Base-by-base conservation (phyloP, 257 asterid species). In the Eucommia ulmoides region DNA sequence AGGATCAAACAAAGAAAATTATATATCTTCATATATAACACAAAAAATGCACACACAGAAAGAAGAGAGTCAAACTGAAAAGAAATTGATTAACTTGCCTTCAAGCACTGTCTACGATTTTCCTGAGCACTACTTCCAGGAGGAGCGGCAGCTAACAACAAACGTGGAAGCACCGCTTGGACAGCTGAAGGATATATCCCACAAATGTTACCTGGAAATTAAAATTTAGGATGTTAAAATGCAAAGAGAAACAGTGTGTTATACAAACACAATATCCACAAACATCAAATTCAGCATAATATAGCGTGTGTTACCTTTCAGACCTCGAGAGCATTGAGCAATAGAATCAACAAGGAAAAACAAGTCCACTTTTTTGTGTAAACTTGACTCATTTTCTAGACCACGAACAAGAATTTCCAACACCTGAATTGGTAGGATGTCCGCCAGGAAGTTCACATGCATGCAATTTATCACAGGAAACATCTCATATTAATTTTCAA, bases 81-180 rank as follows among this genome's bases (percentile, higher is more conserved):
- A 59, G 35, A 41, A 21, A 54, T 20, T 22, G 23, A 41, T 57
- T 41, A 54, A 67, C 93, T 61, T 63, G 78, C 96, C 69, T 87
- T 87, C 80, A 87, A 69, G 55, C 96, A 87, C 66, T 87, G 96
- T 65, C 83, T 77, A 52, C 74, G 94, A 68, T 87, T 83, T 65
- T 87, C 96, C 56, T 51, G 84, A 53, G 79, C 74, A 70, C 72
- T 74, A 63, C 78, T 72, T 60, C 89, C 74, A 56, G 89, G 87
- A 63, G 94, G 94, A 57, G 91, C 94, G 61, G 96, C 93, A 54
- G 96, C 96, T 50, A 82, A 67, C 62, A 87, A 52, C 45, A 87
- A 64, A 41, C 94, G 93, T 22, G 85, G 93, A 69, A 87, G 67
- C 48, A 78, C 62, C 17, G 80, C 79, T 67, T 80, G 93, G 65